Evolutionary conservation across 169 alveolate species (phyloP), one percentile per base, ranked within the genome.

Genomic region (Theileria parva): DNA sequence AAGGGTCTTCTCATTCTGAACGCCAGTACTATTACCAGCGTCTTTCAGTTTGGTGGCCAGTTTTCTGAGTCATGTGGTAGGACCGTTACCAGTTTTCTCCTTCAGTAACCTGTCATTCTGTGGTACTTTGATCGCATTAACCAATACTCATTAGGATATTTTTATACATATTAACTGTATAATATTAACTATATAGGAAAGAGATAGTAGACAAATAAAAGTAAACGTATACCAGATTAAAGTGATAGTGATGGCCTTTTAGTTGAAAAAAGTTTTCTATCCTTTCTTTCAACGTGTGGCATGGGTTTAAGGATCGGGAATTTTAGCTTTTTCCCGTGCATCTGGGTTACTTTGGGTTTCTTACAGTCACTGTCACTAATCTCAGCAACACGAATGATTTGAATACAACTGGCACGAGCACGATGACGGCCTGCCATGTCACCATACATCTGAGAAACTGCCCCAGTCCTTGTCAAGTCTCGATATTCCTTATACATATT

Each of bases 401-500:
- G 96, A 70, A 98, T 95, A 81, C 96, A 94, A 80, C 97, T 95
- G 34, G 97, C 96, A 48, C 95, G 92, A 61, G 99, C 99, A 87
- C 99, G 93, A 92, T 98, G 99, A 64, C 98, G 94, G 48, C 99
- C 99, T 17, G 99, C 97, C 98, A 97, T 95, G 89, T 98, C 99
- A 87, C 96, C 95, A 77, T 95, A 95, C 87, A 98, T 87, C 93
- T 98, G 98, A 30, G 99, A 92, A 66, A 97, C 96, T 39, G 99
- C 99, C 39, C 99, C 99, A 79, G 94, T 93, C 85, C 95, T 92
- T 73, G 98, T 87, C 76, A 95, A 77, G 86, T 96, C 99, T 88
- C 99, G 95, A 95, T 88, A 96, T 95, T 98, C 99, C 94, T 97
- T 98, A 96, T 98, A 98, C 99, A 98, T 98, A 96, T 98, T 97